Conservation (phyloP, 1,139 yeast genomes). For the Sugiyamaella pinicola region DNA sequence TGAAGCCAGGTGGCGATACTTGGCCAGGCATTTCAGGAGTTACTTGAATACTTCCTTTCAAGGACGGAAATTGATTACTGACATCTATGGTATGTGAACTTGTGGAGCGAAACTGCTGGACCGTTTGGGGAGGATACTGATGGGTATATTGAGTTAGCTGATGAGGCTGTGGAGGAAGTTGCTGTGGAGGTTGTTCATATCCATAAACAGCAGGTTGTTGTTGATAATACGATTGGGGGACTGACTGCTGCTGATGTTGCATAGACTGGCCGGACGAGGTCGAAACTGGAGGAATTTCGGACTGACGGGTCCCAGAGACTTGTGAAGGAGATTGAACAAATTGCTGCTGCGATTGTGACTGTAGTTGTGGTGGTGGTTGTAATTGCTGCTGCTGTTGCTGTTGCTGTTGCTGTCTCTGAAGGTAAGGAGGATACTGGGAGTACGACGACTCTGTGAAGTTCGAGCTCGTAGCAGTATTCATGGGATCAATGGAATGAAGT, state of each 20-base stretch:
- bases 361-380: constrained; percentile 6
- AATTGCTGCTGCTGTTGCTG: constrained; percentile 18
- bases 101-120: constrained; percentile 7
- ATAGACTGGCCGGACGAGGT: constrained; percentile 16
- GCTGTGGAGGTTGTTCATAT: constrained; percentile 9
- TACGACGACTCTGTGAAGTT: constrained; percentile 24
- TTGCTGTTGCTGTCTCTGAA: constrained; percentile 17
- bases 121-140: constrained; percentile 15
- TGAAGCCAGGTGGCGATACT: constrained; percentile 53
- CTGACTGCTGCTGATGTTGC: constrained; percentile 20
- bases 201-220: constrained; percentile 14
- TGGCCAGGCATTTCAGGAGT: constrained; percentile 44
- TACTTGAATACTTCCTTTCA: constrained; percentile 34
- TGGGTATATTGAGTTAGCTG: constrained; percentile 23
- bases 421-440: constrained; percentile 18
- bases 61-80: constrained; percentile 40
- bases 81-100: constrained; percentile 21
- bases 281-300: constrained; percentile 13
- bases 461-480: constrained; percentile 19
- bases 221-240: constrained; percentile 20
- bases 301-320: constrained; percentile 2
- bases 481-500: constrained; percentile 4
- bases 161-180: constrained; percentile 15
- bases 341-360: constrained; percentile 15
- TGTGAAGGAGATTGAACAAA: constrained; percentile 20